Base-by-base conservation (phyloP, 2,329 filamentous ascomycete species). In the Aspergillus sp. region DNA sequence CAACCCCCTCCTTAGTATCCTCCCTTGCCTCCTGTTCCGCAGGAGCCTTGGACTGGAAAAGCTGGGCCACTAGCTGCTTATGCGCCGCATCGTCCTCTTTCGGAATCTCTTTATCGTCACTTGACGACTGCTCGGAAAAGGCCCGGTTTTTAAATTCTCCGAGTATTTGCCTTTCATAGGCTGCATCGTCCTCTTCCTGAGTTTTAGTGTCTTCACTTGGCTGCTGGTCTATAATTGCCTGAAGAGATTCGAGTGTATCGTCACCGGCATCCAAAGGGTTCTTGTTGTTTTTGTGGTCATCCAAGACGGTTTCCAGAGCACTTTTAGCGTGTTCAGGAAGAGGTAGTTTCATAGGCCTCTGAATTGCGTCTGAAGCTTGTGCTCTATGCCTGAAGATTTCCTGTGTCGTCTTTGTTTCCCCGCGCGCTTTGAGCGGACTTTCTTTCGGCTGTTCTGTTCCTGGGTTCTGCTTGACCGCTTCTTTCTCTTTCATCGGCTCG, bases 221-320 rank as follows among this genome's bases (percentile, higher is more conserved):
- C 11, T 63, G 58, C 33, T 71, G 70, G 8, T 76, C 67, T 41
- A 80, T 65, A 22, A 80, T 66, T 13, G 73, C 70, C 52, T 78
- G 72, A 17, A 80, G 72, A 17, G 76, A 79, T 51, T 78, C 75
- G 42, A 80, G 72, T 2, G 78, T 80, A 59, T 76, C 75, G 56
- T 79, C 77, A 12, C 77, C 75, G 5, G 78, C 61, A 12, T 71
- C 68, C 17, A 78, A 63, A 1, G 68, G 64, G 19, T 76, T 71
- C 30, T 72, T 73, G 50, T 75, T 68, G 2, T 72, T 70, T 57
- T 69, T 77, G 20, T 69, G 69, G 54, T 77, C 71, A 51, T 77
- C 72, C 39, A 79, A 70, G 22, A 79, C 71, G 3, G 73, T 72
- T 55, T 76, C 75, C 17, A 79, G 60, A 4, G 70, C 77, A 58